Percentiles rank a stretch among this genome's conserved stretches.
Conservation (phyloP, 148 eudicot species). For the Agrostemma githago region DNA sequence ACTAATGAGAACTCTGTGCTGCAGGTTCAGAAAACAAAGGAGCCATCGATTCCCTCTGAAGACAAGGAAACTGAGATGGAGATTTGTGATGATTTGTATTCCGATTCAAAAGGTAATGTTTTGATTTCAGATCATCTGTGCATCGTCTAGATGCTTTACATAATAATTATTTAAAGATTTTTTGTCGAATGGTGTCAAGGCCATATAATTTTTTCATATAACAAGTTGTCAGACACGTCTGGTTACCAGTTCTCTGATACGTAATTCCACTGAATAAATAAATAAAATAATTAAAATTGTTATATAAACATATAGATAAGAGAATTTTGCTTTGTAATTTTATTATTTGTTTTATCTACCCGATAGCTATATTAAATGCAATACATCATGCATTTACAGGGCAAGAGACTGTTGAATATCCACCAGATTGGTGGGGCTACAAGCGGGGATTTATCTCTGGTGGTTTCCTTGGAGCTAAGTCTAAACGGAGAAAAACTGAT, state of each 20-base stretch:
- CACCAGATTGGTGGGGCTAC: conserved; percentile 90
- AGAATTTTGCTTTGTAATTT: not conserved
- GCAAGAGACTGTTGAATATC: conserved; percentile 31
- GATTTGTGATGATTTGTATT: conserved; percentile 27
- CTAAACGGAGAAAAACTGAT: conserved; percentile 55
- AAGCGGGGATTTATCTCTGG: conserved; percentile 76
- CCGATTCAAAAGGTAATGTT: conserved; percentile 52
- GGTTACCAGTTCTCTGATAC: no score
- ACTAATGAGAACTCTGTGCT: conserved; percentile 10
- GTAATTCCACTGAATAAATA: no score
- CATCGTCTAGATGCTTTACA: not conserved
- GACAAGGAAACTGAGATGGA: conserved; percentile 30
- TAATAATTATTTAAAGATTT: not conserved
- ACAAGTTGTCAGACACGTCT: no score
- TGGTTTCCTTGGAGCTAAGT: conserved; percentile 77
- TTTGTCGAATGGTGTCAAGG: no score
- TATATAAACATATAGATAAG: no score
- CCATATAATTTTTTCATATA: no score
- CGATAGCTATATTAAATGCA: not conserved
- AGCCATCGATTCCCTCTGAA: conserved; percentile 32
- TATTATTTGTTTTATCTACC: not conserved
- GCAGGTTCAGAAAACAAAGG: conserved; percentile 51
- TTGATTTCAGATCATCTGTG: not conserved
- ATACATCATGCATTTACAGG: conserved; percentile 30
- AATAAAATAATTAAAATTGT: no score